Evolutionary conservation across 345 rosid genomes (phyloP), one percentile per base, ranked within the genome.

Genomic region (Syzygium jambos): DNA sequence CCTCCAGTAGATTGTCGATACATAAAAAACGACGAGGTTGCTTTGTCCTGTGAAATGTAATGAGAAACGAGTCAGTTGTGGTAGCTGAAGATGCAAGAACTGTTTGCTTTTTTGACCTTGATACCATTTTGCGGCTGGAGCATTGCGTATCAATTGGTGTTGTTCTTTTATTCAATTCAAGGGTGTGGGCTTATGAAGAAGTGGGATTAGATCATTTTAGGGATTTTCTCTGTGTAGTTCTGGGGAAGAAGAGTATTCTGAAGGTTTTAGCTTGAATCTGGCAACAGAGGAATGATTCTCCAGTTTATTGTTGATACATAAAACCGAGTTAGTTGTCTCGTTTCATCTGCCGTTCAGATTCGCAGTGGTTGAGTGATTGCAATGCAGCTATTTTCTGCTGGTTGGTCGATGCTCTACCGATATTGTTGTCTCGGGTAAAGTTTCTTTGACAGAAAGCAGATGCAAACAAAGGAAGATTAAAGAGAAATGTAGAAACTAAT

Each of bases 341-440:
- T 34, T 73, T 38, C 49, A 73, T 2, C 27, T 73, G 80, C 80
- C 10, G 1, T 38, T 38, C 22, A 0, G 82, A 73, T 73, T 73
- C 0, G 27, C 82, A 19, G 49, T 73, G 1, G 27, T 1, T 49
- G 0, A 73, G 2, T 19, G 14, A 38, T 10, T 38, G 82, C 49
- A 38, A 73, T 65, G 78, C 41, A 7, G 41, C 46, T 9, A 34
- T 34, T 68, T 34, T 34, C 78, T 9, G 78, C 27, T 68, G 25
- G 46, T 68, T 17, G 78, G 46, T 68, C 23, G 17, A 34, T 17
- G 78, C 46, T 68, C 46, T 68, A 68, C 46, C 7, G 3, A 68
- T 68, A 11, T 23, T 2, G 43, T 30, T 30, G 11, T 34, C 46
- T 38, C 11, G 7, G 46, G 78, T 34, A 34, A 17, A 68, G 19